Percentiles rank a stretch among this genome's conserved stretches.
phyloP scores from a whole-genome alignment of 2,329 filamentous ascomycete genomes.

The Epichloe uncinata region DNA sequence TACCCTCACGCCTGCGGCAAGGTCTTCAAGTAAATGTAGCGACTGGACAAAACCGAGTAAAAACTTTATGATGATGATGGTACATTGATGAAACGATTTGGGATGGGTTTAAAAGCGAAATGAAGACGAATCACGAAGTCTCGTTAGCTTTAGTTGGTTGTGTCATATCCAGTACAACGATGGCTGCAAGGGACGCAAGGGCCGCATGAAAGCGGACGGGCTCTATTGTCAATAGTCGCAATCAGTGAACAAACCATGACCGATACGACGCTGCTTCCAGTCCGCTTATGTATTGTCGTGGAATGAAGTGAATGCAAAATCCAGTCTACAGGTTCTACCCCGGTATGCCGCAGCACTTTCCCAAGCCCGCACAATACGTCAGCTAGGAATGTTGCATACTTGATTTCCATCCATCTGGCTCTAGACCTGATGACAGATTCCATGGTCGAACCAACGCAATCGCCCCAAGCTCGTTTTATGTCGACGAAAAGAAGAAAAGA shows the following conservation, averaged over 20 bases:
- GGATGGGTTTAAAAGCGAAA: conserved; percentile 9
- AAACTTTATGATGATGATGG: conserved; percentile 16
- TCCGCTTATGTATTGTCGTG: no score
- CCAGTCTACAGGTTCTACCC: background rate
- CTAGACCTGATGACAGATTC: no score
- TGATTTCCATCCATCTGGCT: no score
- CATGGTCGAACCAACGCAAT: no score
- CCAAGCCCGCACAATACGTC: background rate
- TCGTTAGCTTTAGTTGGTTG: background rate
- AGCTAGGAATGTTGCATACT: no score
- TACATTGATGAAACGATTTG: conserved; percentile 15
- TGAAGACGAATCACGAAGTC: conserved; percentile 9
- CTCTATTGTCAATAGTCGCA: background rate
- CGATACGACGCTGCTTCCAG: no score
- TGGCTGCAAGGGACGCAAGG: background rate
- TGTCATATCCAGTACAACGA: background rate
- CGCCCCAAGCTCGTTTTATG: background rate
- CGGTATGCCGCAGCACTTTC: background rate
- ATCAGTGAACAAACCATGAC: no score
- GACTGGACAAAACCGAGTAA: background rate
- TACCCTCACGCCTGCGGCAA: conserved; percentile 85
- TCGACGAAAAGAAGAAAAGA: background rate
- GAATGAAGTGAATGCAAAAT: no score
- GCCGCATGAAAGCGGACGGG: background rate
- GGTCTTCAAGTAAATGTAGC: conserved; percentile 81